phyloP scores from a whole-genome alignment of 495 filamentous ascomycete species.

The Neurospora sp. region DNA sequence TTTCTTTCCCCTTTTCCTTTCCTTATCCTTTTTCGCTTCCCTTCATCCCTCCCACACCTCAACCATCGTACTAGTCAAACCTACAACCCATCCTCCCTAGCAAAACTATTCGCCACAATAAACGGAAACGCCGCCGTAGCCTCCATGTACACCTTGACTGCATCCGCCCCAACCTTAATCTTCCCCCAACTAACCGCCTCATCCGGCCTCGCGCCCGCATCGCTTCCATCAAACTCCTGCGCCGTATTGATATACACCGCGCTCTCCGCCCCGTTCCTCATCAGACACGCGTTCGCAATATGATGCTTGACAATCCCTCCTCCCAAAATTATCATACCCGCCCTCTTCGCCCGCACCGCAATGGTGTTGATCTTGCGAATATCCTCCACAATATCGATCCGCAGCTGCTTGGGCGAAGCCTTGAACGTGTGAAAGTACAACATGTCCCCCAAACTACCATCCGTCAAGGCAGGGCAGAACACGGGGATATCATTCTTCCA shows the following conservation, averaged over 20 bases:
- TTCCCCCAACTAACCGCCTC: conserved; percentile 98
- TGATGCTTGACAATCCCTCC: conserved; percentile 94
- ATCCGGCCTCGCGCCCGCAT: conserved; percentile 90
- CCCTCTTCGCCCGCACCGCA: conserved; percentile 68
- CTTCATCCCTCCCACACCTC: not conserved
- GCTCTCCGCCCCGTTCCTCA: conserved; percentile 93
- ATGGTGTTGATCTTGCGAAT: conserved; percentile 84
- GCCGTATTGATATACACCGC: conserved; percentile 96
- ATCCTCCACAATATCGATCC: conserved; percentile 82
- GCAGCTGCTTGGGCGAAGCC: conserved; percentile 63
- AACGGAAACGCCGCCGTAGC: conserved; percentile 88
- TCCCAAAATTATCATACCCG: conserved; percentile 90
- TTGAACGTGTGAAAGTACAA: conserved; percentile 94
- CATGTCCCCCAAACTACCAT: conserved; percentile 94
- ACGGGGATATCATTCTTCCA: conserved; percentile 88
- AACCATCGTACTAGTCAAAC: not conserved
- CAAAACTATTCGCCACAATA: conserved; percentile 92
- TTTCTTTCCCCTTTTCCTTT: not conserved
- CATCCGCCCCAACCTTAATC: conserved; percentile 76
- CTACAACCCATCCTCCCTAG: conserved; percentile 35
- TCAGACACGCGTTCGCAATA: conserved; percentile 91
- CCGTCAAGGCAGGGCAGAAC: conserved; percentile 92
- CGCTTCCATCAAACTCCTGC: conserved; percentile 93
- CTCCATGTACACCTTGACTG: conserved; percentile 91
- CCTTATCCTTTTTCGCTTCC: not conserved